A percentile compares a stretch with the other conserved stretches of the same genome.
phyloP scores from a whole-genome alignment of 83 land plant genomes.

The Isoetes engelmannii region DNA sequence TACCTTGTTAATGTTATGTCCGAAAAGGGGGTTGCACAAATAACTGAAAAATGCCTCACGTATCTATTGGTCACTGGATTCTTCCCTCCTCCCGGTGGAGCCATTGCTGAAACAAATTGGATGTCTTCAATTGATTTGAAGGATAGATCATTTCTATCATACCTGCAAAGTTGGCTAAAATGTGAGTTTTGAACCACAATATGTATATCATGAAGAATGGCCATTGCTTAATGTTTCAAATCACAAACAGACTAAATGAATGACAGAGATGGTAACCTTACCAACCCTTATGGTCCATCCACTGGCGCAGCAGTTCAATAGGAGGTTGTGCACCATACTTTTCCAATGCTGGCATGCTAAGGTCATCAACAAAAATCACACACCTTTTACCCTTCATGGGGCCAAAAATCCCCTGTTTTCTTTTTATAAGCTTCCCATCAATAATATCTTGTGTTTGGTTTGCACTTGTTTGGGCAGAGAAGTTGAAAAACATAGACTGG shows the following conservation, averaged over 20 bases:
- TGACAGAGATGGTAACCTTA: neutral
- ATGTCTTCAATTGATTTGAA: constrained; percentile 24
- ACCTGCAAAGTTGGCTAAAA: constrained; percentile 10
- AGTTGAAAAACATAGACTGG: constrained; percentile 39
- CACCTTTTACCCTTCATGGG: constrained; percentile 33
- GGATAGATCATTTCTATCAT: constrained; percentile 26
- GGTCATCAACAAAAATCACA: constrained; percentile 32
- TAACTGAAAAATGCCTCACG: constrained; percentile 28
- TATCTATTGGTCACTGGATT: constrained; percentile 34
- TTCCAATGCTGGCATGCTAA: constrained; percentile 35
- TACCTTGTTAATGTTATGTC: constrained; percentile 29
- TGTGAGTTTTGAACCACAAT: too few relatives aligned
- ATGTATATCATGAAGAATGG: neutral
- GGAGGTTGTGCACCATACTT: constrained; percentile 38
- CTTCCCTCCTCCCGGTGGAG: constrained; percentile 33
- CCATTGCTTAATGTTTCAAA: neutral
- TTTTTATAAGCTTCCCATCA: constrained; percentile 29
- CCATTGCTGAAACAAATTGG: constrained; percentile 33
- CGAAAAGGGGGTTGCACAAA: constrained; percentile 30
- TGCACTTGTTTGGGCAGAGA: constrained; percentile 41
- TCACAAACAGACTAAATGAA: neutral
- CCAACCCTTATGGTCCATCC: constrained; percentile 40
- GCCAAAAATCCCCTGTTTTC: constrained; percentile 30
- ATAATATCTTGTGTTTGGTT: constrained; percentile 36
- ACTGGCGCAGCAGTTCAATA: constrained; percentile 31